Percentiles rank a stretch among this genome's conserved stretches.
phyloP scores from a whole-genome alignment of 306 rosid species.

The Aeschynomene evenia region DNA sequence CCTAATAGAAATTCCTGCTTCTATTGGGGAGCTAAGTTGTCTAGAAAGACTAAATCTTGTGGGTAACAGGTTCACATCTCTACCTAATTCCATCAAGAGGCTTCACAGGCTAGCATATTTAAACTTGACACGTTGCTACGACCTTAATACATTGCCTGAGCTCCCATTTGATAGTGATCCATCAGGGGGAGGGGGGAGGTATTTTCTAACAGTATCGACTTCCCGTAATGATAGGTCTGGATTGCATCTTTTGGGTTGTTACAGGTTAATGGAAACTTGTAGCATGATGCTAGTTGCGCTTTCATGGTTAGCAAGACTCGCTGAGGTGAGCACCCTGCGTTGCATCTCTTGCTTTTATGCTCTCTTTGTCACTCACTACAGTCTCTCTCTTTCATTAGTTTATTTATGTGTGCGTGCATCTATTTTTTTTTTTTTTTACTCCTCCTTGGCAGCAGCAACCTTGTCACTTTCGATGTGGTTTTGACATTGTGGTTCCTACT shows the following conservation, averaged over 20 bases:
- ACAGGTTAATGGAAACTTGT: background rate
- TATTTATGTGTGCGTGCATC: background rate
- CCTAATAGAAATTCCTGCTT: background rate
- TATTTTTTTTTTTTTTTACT: background rate
- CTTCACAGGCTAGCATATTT: slow-evolving; percentile 16
- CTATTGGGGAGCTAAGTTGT: background rate
- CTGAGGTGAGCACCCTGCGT: background rate
- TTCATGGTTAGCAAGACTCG: background rate
- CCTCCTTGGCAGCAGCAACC: slow-evolving; percentile 5
- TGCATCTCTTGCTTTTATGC: background rate
- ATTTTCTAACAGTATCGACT: background rate
- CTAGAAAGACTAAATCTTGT: slow-evolving; percentile 21
- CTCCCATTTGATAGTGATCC: background rate
- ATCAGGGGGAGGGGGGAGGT: background rate
- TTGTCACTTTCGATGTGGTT: slow-evolving; percentile 20
- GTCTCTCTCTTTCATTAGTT: background rate
- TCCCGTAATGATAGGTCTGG: slow-evolving; percentile 11
- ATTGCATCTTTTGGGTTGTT: background rate
- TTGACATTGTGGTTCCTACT: slow-evolving; percentile 21
- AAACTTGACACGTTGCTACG: background rate
- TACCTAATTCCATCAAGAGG: background rate
- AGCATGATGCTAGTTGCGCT: background rate
- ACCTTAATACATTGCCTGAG: background rate
- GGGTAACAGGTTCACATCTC: background rate
- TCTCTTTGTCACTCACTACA: background rate